Percentiles rank a stretch among this genome's conserved stretches.
Conservation (phyloP, 148 eudicot genomes). For the Selenicereus undatus region DNA sequence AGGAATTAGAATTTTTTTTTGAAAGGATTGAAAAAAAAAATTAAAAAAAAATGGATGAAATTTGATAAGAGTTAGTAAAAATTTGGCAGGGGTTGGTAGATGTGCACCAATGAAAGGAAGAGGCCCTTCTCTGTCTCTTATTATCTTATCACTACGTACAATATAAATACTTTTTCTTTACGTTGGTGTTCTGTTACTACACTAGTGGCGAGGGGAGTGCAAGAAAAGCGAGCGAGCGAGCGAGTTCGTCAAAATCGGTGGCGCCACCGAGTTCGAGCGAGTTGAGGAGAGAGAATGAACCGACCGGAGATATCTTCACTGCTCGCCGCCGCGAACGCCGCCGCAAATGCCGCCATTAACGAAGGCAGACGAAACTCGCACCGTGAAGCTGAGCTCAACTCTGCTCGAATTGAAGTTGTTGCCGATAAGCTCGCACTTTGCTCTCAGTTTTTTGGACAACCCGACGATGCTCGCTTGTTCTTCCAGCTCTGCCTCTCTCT, state of each 20-base stretch:
- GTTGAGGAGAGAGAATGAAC: slow-evolving; percentile 7
- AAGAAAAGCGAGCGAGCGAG: background rate
- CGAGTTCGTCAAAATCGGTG: background rate
- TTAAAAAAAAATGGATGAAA: too few species aligned
- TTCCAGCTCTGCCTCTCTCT: slow-evolving; percentile 5
- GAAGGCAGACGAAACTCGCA: background rate
- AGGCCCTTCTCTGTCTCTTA: too few species aligned
- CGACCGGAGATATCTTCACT: background rate
- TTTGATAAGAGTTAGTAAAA: too few species aligned
- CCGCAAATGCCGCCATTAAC: background rate
- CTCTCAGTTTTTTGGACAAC: background rate
- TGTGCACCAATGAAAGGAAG: too few species aligned
- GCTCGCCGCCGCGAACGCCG: slow-evolving; percentile 4
- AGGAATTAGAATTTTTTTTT: too few species aligned
- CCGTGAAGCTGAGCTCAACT: slow-evolving; percentile 15
- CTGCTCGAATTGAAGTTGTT: slow-evolving; percentile 19
- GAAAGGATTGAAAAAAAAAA: too few species aligned
- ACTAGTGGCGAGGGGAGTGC: too few species aligned
- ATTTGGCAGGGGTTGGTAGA: too few species aligned
- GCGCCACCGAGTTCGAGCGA: background rate
- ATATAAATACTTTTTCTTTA: too few species aligned
- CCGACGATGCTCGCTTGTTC: background rate
- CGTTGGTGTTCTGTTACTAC: too few species aligned
- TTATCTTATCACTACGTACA: too few species aligned
- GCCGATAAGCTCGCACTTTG: slow-evolving; percentile 22